phyloP scores from a whole-genome alignment of 148 eudicot genomes.

The Drosera capensis region DNA sequence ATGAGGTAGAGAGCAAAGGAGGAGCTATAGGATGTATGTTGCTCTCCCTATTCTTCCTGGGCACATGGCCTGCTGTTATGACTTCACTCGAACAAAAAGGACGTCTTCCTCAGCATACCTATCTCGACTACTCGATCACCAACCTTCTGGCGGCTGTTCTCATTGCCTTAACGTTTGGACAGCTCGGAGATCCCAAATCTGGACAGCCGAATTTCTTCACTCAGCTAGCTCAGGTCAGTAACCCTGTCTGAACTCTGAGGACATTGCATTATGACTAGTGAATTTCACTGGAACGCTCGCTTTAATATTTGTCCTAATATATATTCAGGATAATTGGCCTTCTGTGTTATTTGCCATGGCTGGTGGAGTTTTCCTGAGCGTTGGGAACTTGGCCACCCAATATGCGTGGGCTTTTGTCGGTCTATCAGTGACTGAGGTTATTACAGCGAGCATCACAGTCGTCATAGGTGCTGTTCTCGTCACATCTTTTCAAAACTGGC shows the following conservation, averaged over 20 bases:
- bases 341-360: slow-evolving; percentile 69
- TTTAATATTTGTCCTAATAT: slow-evolving; percentile 1
- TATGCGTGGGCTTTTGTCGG: slow-evolving; percentile 85
- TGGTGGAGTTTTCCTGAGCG: slow-evolving; percentile 67
- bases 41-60: slow-evolving; percentile 26
- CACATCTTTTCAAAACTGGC: background rate
- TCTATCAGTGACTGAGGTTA: slow-evolving; percentile 62
- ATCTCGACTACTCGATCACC: slow-evolving; percentile 74
- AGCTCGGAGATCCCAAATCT: slow-evolving; percentile 37
- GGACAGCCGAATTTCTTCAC: slow-evolving; percentile 49
- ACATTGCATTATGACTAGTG: background rate
- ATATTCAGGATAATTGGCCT: slow-evolving; percentile 86
- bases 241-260: background rate
- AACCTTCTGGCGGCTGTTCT: slow-evolving; percentile 67
- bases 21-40: slow-evolving; percentile 50
- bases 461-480: slow-evolving; percentile 37
- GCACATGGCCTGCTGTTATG: slow-evolving; percentile 65
- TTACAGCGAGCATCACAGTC: slow-evolving; percentile 66
- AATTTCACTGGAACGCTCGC: background rate
- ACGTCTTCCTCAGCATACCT: slow-evolving; percentile 85
- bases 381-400: slow-evolving; percentile 62
- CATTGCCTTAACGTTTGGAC: slow-evolving; percentile 77
- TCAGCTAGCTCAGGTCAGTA: slow-evolving; percentile 58
- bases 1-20: slow-evolving; percentile 49
- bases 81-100: slow-evolving; percentile 62